Percentiles rank a stretch among this genome's conserved stretches.
phyloP scores from a whole-genome alignment of 257 asterid genomes.

The Apocynum venetum region DNA sequence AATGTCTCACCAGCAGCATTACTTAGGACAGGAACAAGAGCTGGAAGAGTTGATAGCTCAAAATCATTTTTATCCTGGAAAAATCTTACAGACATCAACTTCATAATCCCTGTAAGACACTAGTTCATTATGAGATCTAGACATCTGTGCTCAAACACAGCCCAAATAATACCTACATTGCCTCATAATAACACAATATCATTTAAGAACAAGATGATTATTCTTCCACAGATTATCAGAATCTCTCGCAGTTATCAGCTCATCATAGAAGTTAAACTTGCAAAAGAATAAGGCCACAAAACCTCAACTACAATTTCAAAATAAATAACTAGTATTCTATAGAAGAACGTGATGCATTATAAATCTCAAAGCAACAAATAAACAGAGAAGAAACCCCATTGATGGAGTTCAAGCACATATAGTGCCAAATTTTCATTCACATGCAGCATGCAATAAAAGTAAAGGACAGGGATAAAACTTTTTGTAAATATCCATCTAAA shows the following conservation, averaged over 20 bases:
- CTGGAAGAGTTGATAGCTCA: conserved; percentile 90
- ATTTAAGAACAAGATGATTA: neutral
- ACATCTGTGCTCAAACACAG: neutral
- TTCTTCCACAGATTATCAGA: neutral
- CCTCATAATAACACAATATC: neutral
- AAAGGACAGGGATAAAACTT: neutral
- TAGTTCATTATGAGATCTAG: neutral
- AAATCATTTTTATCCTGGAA: conserved; percentile 93
- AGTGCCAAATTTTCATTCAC: neutral
- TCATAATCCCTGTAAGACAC: neutral
- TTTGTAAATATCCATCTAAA: neutral
- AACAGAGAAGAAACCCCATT: neutral
- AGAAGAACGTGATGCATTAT: neutral
- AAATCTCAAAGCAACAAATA: neutral
- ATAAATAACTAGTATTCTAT: neutral
- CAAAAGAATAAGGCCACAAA: neutral
- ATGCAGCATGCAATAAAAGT: neutral
- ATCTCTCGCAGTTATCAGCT: neutral
- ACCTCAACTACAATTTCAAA: neutral
- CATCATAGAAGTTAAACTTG: neutral
- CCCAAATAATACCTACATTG: neutral
- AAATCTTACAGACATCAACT: conserved; percentile 7
- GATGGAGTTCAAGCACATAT: neutral
- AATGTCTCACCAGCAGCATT: conserved; percentile 96
- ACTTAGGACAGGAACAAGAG: conserved; percentile 91